Base-by-base conservation (phyloP, 495 filamentous ascomycete species). In the Hypoxylon intermedium region DNA sequence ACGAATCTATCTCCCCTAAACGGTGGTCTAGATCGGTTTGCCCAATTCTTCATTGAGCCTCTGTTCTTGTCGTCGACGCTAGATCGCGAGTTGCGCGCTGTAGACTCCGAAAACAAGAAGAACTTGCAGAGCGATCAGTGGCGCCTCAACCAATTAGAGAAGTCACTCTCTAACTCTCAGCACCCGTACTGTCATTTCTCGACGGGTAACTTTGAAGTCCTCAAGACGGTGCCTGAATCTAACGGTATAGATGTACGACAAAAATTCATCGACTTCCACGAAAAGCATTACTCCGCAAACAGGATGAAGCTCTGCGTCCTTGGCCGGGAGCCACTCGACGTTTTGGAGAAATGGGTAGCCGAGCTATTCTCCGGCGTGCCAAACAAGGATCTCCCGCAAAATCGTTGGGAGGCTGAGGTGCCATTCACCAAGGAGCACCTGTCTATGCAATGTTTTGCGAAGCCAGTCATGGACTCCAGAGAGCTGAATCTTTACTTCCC, bases 51-150 rank as follows among this genome's bases (percentile, higher is more conserved):
- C 76, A 86, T 97, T 58, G 82, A 85, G 19, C 94, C 94, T 0
- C 84, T 99, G 18, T 99, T 98, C 72, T 82, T 97, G 9, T 85
- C 87, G 47, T 92, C 87, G 34, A 97, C 93, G 1, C 72, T 99
- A 34, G 94, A 99, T 61, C 86, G 94, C 23, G 94, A 99, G 75
- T 78, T 99, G 56, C 84, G 79, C 57, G 94, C 94, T 15, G 94
- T 99, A 15, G 94, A 99, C 75, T 98, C 94, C 0, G 94, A 99
- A 71, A 97, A 98, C 76, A 99, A 99, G 82, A 98, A 99, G 81
- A 99, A 99, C 61, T 83, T 99, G 19, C 94, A 99, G 76, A 96
- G 84, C 73, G 94, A 99, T 71, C 78, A 84, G 55, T 99, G 95
- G 95, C 87, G 94, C 16, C 74, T 97, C 55, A 86, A 93, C 73